phyloP scores from a whole-genome alignment of 2,329 filamentous ascomycete genomes.

The Thermoascus crustaceus region DNA sequence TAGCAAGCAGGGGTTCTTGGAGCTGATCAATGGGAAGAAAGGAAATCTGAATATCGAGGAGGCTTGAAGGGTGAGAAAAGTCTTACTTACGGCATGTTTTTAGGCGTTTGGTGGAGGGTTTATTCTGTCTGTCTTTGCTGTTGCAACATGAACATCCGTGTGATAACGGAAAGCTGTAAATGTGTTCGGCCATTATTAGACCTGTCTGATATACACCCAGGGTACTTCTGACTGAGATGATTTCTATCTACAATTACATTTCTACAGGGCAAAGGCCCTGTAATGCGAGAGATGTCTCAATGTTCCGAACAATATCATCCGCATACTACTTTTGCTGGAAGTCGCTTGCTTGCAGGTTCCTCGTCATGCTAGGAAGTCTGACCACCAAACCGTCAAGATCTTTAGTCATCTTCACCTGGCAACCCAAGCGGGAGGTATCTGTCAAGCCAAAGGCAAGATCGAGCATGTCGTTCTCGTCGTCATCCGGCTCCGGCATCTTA shows the following conservation, averaged over 20 bases:
- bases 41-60: conserved; percentile 41
- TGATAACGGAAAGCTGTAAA: conserved; percentile 3
- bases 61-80: conserved; percentile 22
- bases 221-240: too few species aligned
- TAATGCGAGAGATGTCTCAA: background rate
- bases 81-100: conserved; percentile 18
- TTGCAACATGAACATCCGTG: conserved; percentile 2
- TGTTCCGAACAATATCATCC: background rate
- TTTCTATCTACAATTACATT: conserved; percentile 10
- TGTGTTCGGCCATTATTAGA: background rate
- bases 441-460: conserved; percentile 85
- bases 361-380: conserved; percentile 82
- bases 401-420: conserved; percentile 85
- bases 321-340: conserved; percentile 49
- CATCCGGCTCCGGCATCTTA: conserved; percentile 66
- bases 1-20: conserved; percentile 88
- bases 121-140: conserved; percentile 9
- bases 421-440: conserved; percentile 75
- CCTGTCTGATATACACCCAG: too few species aligned
- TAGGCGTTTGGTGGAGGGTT: conserved; percentile 23
- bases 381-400: conserved; percentile 82
- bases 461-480: conserved; percentile 84
- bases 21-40: conserved; percentile 63
- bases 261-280: too few species aligned
- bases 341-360: conserved; percentile 92